Percentiles rank a stretch among this genome's conserved stretches.
Evolutionary conservation across 257 asterid species (phyloP).

Genomic region (Solanum tarapatanum): DNA sequence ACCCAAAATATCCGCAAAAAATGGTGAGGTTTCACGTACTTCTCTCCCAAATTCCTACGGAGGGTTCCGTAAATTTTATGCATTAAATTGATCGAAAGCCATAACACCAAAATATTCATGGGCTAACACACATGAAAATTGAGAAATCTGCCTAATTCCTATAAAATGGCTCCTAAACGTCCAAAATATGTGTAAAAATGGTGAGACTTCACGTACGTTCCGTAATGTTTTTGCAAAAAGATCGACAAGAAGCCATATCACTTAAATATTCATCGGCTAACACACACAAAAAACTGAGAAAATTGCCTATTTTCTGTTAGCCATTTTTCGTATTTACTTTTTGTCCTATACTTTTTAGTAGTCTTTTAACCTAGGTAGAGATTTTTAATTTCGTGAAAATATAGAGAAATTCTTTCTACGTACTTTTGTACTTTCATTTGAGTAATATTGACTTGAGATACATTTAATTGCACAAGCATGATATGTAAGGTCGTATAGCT

Average conservation of each 20-base stretch:
- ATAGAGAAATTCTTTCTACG: not conserved
- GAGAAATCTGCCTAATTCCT: too few species aligned
- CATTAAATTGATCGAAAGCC: too few species aligned
- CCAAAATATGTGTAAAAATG: too few species aligned
- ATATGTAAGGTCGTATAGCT: not conserved
- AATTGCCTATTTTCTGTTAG: not conserved
- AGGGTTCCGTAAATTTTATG: too few species aligned
- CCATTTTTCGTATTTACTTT: not conserved
- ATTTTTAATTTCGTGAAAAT: not conserved
- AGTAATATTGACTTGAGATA: not conserved
- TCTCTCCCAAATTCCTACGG: not conserved
- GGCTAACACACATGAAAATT: too few species aligned
- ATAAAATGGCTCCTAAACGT: too few species aligned
- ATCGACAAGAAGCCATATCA: too few species aligned
- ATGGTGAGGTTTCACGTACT: not conserved
- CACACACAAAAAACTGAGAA: too few species aligned
- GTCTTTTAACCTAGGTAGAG: not conserved
- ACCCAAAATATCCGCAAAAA: not conserved
- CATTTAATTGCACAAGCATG: not conserved
- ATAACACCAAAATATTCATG: too few species aligned
- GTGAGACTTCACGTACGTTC: too few species aligned
- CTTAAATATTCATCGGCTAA: too few species aligned
- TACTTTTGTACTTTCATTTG: not conserved
- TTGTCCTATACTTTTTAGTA: not conserved
- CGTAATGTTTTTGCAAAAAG: too few species aligned